A percentile compares a stretch with the other conserved stretches of the same genome.
These are phyloP conservation scores for Hemileccinum rubropunctum DNA, from an alignment of 768 basidiomycete species.

Conservation along the genomic window DNA sequence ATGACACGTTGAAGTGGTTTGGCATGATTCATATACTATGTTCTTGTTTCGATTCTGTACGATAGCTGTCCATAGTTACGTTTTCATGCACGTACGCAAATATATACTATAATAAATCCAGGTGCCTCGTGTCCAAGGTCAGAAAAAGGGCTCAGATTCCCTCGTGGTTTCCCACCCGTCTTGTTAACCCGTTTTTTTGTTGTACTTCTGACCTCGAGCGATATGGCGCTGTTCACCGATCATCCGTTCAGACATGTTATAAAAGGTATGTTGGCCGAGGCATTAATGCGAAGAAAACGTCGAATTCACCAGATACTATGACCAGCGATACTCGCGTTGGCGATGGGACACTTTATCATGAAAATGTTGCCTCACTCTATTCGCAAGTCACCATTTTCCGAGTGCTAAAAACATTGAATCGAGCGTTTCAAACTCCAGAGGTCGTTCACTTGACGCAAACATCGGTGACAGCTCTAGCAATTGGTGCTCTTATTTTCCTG, in stretches of 20 bases:
- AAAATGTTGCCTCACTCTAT: constrained; percentile 41
- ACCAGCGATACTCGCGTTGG: constrained; percentile 47
- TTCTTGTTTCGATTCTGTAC: constrained; percentile 10
- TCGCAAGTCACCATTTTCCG: constrained; percentile 24
- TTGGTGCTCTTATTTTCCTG: constrained; percentile 65
- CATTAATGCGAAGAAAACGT: background rate
- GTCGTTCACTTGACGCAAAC: constrained; percentile 69
- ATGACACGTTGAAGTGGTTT: background rate
- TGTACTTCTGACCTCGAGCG: constrained; percentile 13
- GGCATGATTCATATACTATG: constrained; percentile 6
- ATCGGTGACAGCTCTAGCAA: constrained; percentile 66
- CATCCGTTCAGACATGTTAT: constrained; percentile 34
- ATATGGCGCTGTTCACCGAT: constrained; percentile 31
- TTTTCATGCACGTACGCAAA: background rate
- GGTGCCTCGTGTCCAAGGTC: constrained; percentile 28
- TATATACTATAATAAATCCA: constrained; percentile 11
- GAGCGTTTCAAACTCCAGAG: constrained; percentile 37
- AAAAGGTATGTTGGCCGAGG: constrained; percentile 23
- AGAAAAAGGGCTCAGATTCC: constrained; percentile 19
- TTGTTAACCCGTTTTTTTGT: constrained; percentile 17
- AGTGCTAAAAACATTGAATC: constrained; percentile 4
- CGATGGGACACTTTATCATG: constrained; percentile 49
- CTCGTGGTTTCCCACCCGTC: constrained; percentile 26
- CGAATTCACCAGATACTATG: constrained; percentile 12
- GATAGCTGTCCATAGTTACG: constrained; percentile 15